A percentile compares a stretch with the other conserved stretches of the same genome.
Evolutionary conservation across 208 protist genomes (phyloP).

Genomic region (Angomonas deanei): DNA sequence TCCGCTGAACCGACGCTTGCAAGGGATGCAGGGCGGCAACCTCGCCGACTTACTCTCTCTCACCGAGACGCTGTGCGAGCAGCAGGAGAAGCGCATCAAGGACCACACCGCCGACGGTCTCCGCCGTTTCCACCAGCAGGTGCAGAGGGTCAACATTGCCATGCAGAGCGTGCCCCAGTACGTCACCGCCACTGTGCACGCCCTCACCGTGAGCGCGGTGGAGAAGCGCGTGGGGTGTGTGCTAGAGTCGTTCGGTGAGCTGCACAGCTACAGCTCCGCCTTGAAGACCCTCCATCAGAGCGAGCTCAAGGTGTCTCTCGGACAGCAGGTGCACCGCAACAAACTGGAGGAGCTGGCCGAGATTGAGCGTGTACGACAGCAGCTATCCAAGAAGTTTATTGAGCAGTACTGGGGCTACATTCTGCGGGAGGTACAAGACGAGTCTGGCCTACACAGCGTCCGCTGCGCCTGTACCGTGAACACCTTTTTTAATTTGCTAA

Average conservation of each 20-base stretch:
- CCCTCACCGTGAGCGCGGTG: slow-evolving; percentile 31
- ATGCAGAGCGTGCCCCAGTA: slow-evolving; percentile 44
- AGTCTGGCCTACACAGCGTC: slow-evolving; percentile 52
- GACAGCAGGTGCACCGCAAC: slow-evolving; percentile 29
- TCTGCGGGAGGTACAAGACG: slow-evolving; percentile 75
- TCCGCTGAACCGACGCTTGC: slow-evolving; percentile 37
- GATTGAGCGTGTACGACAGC: slow-evolving; percentile 43
- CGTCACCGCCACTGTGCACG: slow-evolving; percentile 32
- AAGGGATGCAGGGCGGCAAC: slow-evolving; percentile 37
- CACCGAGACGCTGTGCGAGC: slow-evolving; percentile 27
- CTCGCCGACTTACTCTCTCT: slow-evolving; percentile 27
- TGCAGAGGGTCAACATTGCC: slow-evolving; percentile 56
- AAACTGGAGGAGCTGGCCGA: slow-evolving; percentile 30
- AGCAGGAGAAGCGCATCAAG: slow-evolving; percentile 33
- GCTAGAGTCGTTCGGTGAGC: slow-evolving; percentile 39
- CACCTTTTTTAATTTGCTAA: slow-evolving; percentile 58
- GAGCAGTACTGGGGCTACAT: slow-evolving; percentile 46
- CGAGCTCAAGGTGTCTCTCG: slow-evolving; percentile 59
- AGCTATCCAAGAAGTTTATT: slow-evolving; percentile 22
- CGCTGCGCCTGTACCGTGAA: slow-evolving; percentile 53
- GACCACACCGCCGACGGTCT: slow-evolving; percentile 43
- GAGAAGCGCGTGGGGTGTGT: slow-evolving; percentile 45
- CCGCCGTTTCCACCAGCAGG: slow-evolving; percentile 40
- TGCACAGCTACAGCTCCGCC: slow-evolving; percentile 41
- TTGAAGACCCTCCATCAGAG: slow-evolving; percentile 37